Percentiles rank a stretch among this genome's conserved stretches.
Conservation (phyloP, 1,284 basidiomycete species). For the Moesziomyces antarcticus region DNA sequence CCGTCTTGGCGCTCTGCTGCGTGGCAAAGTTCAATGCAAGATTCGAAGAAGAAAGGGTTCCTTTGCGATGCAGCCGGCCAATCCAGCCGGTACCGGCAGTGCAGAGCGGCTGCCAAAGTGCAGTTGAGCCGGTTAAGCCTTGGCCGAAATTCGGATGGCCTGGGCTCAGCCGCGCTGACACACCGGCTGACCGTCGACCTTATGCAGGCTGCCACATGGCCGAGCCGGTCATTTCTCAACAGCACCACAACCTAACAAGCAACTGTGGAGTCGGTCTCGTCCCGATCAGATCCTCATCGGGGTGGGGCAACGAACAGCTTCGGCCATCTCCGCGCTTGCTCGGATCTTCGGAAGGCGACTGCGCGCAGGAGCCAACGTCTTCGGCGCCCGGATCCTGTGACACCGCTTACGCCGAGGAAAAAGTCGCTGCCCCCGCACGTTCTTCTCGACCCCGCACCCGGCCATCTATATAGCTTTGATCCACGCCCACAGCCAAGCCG, state of each 20-base stretch:
- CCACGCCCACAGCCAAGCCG: background rate
- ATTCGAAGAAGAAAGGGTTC: background rate
- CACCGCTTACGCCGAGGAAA: background rate
- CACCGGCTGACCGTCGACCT: conserved; percentile 12
- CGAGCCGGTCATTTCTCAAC: too few relatives aligned
- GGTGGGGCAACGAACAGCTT: too few relatives aligned
- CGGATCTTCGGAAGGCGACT: conserved; percentile 31
- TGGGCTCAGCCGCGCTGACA: conserved; percentile 4
- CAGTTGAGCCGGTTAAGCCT: conserved; percentile 2
- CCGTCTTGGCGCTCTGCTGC: background rate
- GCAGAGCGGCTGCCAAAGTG: background rate
- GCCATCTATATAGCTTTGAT: background rate
- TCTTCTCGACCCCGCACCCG: conserved; percentile 13
- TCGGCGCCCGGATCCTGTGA: background rate
- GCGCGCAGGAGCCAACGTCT: background rate
- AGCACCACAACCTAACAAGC: too few relatives aligned
- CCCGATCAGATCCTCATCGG: too few relatives aligned
- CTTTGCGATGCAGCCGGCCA: background rate
- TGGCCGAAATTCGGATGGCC: background rate
- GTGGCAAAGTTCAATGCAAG: background rate
- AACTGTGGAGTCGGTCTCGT: too few relatives aligned
- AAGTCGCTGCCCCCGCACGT: background rate
- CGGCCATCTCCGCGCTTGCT: conserved; percentile 39
- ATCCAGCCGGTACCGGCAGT: background rate
- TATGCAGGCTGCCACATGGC: too few relatives aligned